A percentile compares a stretch with the other conserved stretches of the same genome.
Evolutionary conservation across 2,329 filamentous ascomycete species (phyloP).

Genomic region (Phoma herbarum): DNA sequence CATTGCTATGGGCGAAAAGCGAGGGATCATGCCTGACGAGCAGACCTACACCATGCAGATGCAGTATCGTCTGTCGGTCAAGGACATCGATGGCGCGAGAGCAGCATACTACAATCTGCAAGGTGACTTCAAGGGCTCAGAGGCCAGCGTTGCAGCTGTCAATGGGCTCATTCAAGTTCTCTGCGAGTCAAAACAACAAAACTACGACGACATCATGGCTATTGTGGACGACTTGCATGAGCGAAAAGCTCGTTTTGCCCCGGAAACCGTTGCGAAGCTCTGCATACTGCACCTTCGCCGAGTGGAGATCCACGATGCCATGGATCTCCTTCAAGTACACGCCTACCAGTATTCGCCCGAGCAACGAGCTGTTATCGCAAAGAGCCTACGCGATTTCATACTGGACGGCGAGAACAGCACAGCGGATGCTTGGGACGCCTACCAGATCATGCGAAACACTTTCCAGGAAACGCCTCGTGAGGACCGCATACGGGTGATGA

Average conservation of each 20-base stretch:
- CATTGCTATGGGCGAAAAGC: slow-evolving; percentile 70
- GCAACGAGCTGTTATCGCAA: slow-evolving; percentile 73
- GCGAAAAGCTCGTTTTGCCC: slow-evolving; percentile 71
- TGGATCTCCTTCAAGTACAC: slow-evolving; percentile 82
- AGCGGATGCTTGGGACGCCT: slow-evolving; percentile 68
- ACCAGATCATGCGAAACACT: slow-evolving; percentile 65
- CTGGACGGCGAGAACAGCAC: slow-evolving; percentile 72
- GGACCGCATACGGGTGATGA: slow-evolving; percentile 77
- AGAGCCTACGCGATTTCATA: slow-evolving; percentile 73
- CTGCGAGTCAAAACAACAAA: slow-evolving; percentile 66
- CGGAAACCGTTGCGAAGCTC: slow-evolving; percentile 77
- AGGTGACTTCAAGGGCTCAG: slow-evolving; percentile 62
- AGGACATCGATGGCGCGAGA: slow-evolving; percentile 75
- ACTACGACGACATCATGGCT: slow-evolving; percentile 76
- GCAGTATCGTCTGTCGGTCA: slow-evolving; percentile 75
- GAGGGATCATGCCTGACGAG: slow-evolving; percentile 72
- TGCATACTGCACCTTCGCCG: slow-evolving; percentile 76
- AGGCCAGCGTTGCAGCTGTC: slow-evolving; percentile 69
- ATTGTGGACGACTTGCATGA: slow-evolving; percentile 78
- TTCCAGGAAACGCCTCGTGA: slow-evolving; percentile 71
- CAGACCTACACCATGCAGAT: slow-evolving; percentile 78
- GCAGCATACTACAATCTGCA: slow-evolving; percentile 71
- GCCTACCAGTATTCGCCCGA: slow-evolving; percentile 73
- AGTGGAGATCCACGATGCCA: slow-evolving; percentile 79
- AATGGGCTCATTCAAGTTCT: slow-evolving; percentile 78